Percentiles rank a stretch among this genome's conserved stretches.
Evolutionary conservation across 805 yeast genomes (phyloP).

Genomic region (Helenozyma baotianmanensis): DNA sequence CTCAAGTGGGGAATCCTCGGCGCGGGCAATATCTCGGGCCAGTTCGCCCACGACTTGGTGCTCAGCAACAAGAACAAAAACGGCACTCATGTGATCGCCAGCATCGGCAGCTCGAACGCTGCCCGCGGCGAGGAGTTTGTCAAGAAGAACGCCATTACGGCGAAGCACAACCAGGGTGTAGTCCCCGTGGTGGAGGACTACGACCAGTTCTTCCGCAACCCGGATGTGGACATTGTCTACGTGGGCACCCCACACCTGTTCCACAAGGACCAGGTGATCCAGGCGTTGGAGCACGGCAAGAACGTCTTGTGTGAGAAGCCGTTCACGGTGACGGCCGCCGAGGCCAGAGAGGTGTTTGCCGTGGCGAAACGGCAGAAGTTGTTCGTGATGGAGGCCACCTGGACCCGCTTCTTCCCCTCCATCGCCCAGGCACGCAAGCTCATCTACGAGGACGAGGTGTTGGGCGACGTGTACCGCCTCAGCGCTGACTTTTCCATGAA

Average conservation of each 20-base stretch:
- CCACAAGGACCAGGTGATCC: constrained; percentile 43
- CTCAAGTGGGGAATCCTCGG: constrained; percentile 48
- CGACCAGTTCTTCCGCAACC: constrained; percentile 40
- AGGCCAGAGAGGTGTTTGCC: constrained; percentile 37
- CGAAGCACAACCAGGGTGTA: constrained; percentile 20
- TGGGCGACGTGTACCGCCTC: constrained; percentile 46
- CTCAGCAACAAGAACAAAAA: constrained; percentile 19
- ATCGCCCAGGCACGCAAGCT: constrained; percentile 29
- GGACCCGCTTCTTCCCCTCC: constrained; percentile 54
- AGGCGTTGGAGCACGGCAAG: constrained; percentile 41
- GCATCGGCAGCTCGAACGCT: constrained; percentile 36
- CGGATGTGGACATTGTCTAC: constrained; percentile 45
- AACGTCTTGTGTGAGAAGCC: constrained; percentile 57
- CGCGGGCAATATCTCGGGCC: constrained; percentile 45
- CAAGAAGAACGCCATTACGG: constrained; percentile 12
- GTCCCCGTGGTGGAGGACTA: constrained; percentile 29
- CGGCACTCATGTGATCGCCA: constrained; percentile 28
- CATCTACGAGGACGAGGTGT: constrained; percentile 34
- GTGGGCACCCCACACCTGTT: constrained; percentile 52
- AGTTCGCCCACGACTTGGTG: constrained; percentile 37
- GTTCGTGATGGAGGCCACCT: constrained; percentile 56
- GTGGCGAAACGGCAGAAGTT: constrained; percentile 41
- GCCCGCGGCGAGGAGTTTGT: constrained; percentile 35
- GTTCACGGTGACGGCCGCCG: constrained; percentile 43
- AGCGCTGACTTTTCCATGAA: constrained; percentile 36